Conservation (phyloP, 202 grass and related monocot species). For the Zizania palustris region DNA sequence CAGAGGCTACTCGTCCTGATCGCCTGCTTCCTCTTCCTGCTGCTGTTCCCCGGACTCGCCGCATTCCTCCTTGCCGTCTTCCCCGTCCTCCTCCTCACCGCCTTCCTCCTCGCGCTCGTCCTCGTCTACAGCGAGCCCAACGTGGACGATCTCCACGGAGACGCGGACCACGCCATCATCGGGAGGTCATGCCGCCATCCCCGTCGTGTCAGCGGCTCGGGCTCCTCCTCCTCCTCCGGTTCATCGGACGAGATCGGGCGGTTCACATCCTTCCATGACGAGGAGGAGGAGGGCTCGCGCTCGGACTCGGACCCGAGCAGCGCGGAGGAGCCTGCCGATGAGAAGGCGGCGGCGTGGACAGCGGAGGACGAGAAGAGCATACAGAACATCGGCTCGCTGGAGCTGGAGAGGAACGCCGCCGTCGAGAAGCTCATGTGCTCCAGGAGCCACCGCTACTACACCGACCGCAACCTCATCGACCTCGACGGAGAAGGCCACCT, state of each 20-base stretch:
- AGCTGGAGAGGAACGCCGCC: conserved; percentile 71
- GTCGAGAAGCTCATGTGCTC: conserved; percentile 70
- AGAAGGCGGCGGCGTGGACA: conserved; percentile 57
- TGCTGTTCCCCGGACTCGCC: conserved; percentile 50
- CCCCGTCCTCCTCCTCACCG: conserved; percentile 63
- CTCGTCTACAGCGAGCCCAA: conserved; percentile 52
- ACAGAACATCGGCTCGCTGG: conserved; percentile 64
- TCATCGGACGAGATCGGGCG: no score
- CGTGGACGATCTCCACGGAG: conserved; percentile 17
- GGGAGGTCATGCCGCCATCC: neutral
- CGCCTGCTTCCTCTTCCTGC: conserved; percentile 45
- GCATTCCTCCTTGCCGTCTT: conserved; percentile 44
- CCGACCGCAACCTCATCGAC: conserved; percentile 61
- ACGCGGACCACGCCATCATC: neutral
- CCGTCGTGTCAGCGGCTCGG: neutral
- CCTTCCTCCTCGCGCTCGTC: conserved; percentile 75
- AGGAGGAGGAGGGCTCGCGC: no score
- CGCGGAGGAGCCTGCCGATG: conserved; percentile 17
- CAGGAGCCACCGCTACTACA: conserved; percentile 29
- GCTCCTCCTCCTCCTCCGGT: no score
- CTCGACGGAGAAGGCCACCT: conserved; percentile 54
- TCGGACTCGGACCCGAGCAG: neutral
- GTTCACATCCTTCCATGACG: neutral
- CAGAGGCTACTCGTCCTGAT: conserved; percentile 27
- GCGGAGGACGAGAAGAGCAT: conserved; percentile 70